Evolutionary conservation across 1,284 basidiomycete species (phyloP).

Genomic region (Phylloboletellus chloephorus): DNA sequence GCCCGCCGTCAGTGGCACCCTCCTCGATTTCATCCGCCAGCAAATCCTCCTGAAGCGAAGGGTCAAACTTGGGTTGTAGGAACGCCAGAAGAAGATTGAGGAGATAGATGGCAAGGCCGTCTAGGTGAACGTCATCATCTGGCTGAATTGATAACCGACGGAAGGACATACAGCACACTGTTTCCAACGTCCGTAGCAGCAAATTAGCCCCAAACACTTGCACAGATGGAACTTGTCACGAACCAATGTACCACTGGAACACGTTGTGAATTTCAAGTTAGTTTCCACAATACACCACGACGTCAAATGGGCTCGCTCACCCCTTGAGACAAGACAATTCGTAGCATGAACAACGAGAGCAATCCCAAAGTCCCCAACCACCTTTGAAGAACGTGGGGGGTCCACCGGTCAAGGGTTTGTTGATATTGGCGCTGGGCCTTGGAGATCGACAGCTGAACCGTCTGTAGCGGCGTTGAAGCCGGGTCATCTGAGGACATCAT

Average conservation of each 20-base stretch:
- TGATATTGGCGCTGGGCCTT: slow-evolving; percentile 70
- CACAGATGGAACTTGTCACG: slow-evolving; percentile 20
- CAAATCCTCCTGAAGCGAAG: slow-evolving; percentile 88
- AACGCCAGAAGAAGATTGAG: slow-evolving; percentile 87
- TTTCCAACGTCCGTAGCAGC: neutral
- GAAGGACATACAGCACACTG: slow-evolving; percentile 62
- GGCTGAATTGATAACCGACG: neutral
- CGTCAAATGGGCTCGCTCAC: slow-evolving; percentile 46
- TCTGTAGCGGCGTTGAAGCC: slow-evolving; percentile 25
- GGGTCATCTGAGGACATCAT: slow-evolving; percentile 35
- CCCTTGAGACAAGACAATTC: slow-evolving; percentile 87
- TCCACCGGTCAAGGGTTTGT: slow-evolving; percentile 82
- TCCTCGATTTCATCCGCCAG: slow-evolving; percentile 94
- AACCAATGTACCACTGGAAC: slow-evolving; percentile 87
- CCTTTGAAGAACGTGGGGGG: slow-evolving; percentile 82
- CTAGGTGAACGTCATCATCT: slow-evolving; percentile 33
- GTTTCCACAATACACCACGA: slow-evolving; percentile 3
- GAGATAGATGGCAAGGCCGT: slow-evolving; percentile 89
- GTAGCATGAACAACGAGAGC: slow-evolving; percentile 75
- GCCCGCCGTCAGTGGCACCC: slow-evolving; percentile 54
- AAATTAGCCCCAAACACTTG: slow-evolving; percentile 6
- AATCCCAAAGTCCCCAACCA: slow-evolving; percentile 82
- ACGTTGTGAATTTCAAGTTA: slow-evolving; percentile 16
- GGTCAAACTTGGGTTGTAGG: slow-evolving; percentile 93
- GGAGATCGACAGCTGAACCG: slow-evolving; percentile 21